phyloP scores from a whole-genome alignment of 23 red algal species.

The Agarophyton chilense region DNA sequence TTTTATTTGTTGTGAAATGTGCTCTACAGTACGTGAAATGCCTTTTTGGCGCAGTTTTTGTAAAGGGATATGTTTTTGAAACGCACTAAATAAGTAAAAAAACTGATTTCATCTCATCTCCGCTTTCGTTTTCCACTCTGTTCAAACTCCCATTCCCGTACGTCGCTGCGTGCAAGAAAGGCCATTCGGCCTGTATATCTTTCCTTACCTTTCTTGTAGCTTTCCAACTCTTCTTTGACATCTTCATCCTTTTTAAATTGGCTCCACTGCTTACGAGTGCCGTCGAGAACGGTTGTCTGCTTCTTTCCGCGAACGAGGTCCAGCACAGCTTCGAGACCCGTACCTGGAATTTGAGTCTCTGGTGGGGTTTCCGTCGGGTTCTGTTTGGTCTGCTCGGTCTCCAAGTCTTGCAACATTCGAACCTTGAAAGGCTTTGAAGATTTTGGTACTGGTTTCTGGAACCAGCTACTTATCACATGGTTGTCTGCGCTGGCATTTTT shows the following conservation, averaged over 20 bases:
- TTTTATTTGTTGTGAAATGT: no score
- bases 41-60: no score
- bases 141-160: constrained; percentile 55
- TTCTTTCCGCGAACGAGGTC: constrained; percentile 38
- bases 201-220: constrained; percentile 65
- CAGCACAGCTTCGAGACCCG: constrained; percentile 47
- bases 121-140: constrained; percentile 21
- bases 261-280: constrained; percentile 36
- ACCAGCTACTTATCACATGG: neutral
- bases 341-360: neutral
- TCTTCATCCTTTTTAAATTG: constrained; percentile 55
- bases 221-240: constrained; percentile 57
- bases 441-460: neutral
- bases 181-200: constrained; percentile 58
- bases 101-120: neutral
- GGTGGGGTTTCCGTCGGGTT: neutral
- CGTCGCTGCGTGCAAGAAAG: constrained; percentile 49
- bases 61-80: no score
- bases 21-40: no score
- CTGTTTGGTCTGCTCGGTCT: neutral
- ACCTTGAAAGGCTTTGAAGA: constrained; percentile 2
- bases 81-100: neutral
- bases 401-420: constrained; percentile 31
- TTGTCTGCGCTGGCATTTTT: neutral
- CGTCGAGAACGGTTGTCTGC: neutral